These are phyloP conservation scores for Hyaloperonospora brassicae DNA, from an alignment of 352 stramenopile species.

Conservation along the genomic window DNA sequence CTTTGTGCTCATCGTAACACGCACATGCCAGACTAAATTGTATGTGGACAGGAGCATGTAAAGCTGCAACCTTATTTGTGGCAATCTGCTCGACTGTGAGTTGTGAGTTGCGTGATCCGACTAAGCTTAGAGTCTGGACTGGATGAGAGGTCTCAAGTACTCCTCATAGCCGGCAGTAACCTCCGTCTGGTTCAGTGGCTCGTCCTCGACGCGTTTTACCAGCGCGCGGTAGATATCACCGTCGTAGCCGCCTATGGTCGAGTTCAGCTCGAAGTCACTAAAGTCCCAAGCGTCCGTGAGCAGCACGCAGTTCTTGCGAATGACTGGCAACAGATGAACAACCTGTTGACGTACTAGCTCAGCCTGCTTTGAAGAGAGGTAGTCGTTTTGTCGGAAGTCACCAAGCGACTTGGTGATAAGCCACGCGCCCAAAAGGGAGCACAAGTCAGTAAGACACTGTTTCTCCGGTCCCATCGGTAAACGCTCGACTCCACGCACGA, in stretches of 20 bases:
- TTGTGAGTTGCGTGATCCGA: too few relatives aligned
- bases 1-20: too few relatives aligned
- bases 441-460: slow-evolving; percentile 24
- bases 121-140: slow-evolving; percentile 14
- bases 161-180: slow-evolving; percentile 34
- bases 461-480: slow-evolving; percentile 26
- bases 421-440: slow-evolving; percentile 39
- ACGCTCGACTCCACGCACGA: slow-evolving; percentile 20
- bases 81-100: too few relatives aligned
- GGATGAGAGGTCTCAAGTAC: slow-evolving; percentile 33
- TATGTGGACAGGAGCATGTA: too few relatives aligned
- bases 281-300: slow-evolving; percentile 43
- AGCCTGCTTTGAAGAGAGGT: slow-evolving; percentile 43
- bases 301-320: slow-evolving; percentile 45
- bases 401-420: slow-evolving; percentile 40
- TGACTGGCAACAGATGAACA: slow-evolving; percentile 27
- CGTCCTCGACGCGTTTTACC: slow-evolving; percentile 27
- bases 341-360: slow-evolving; percentile 30
- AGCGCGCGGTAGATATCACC: slow-evolving; percentile 50
- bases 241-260: slow-evolving; percentile 43
- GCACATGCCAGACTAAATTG: too few relatives aligned
- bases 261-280: slow-evolving; percentile 65
- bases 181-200: slow-evolving; percentile 43
- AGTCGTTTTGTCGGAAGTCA: slow-evolving; percentile 53
- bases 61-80: too few relatives aligned